Base-by-base conservation (phyloP, 176 grass and related monocot species). In the Avena sativa region DNA sequence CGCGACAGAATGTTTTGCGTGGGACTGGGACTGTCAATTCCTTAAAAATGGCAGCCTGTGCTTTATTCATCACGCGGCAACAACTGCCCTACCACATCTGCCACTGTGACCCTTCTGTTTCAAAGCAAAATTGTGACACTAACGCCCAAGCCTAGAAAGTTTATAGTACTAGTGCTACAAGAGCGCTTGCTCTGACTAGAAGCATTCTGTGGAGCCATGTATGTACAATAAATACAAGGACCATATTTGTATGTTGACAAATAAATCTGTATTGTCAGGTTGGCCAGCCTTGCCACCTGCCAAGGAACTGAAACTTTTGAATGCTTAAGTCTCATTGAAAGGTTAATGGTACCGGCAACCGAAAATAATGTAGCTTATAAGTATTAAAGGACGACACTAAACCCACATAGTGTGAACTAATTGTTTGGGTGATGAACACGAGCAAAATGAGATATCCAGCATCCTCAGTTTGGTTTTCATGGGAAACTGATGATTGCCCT, bases 71-170 rank as follows among this genome's bases (percentile, higher is more conserved):
- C 69, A 65, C 23, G 46, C 73, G 12, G 79, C 84, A 77, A 51
- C 12, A 83, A 60, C 79, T 90, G 84, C 34, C 74, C 84, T 90
- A 87, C 89, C 80, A 79, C 79, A 79, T 20, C 66, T 65, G 78
- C 19, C 6, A 52, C 49, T 12, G 5, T 8, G 61, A 20, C 19
- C 2, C 43, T 55, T 75, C 36, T 46, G 52, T 71, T 51, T 86
- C 52, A 78, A 77, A 79, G 51, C 21, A 61, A 90, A 87, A 83
- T 73, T 32, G 46, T 47, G 8, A 43, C 62, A 12, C 49, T 76
- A 52, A 79, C 71, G 66, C 65, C 66, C 66, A 74, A 59, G 23
- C 46, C 47, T 78, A 66, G 66, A 91, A 90, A 79, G 73, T 78
- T 77, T 36, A 11, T 76, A 40, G 83, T 44, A 73, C 66, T 44